Evolutionary conservation across 768 basidiomycete genomes (phyloP).

Genomic region (Sporobolomyces phaffii): DNA sequence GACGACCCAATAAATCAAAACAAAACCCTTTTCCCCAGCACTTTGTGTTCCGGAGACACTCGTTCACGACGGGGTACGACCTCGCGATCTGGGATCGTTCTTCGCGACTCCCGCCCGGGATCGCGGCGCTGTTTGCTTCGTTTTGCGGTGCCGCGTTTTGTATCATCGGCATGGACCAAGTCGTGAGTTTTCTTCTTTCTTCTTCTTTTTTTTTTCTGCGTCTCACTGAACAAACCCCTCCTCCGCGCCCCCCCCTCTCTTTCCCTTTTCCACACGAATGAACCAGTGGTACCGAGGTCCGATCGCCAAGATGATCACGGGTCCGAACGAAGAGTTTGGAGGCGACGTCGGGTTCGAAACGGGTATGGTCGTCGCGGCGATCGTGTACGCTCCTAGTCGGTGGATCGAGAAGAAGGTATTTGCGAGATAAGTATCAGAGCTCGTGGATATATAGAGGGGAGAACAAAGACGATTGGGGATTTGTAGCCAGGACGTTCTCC

Average conservation of each 20-base stretch:
- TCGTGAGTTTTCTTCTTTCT: conserved; percentile 25
- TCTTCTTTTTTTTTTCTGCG: neutral
- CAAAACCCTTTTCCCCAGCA: conserved; percentile 57
- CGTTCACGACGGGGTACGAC: conserved; percentile 53
- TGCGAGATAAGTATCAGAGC: conserved; percentile 5
- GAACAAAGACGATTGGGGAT: too few relatives aligned
- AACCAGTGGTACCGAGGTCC: conserved; percentile 60
- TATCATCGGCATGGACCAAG: conserved; percentile 64
- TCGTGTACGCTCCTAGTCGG: conserved; percentile 9
- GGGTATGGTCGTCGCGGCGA: conserved; percentile 27
- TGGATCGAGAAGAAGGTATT: conserved; percentile 25
- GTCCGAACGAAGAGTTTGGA: conserved; percentile 6
- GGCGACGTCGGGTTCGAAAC: conserved; percentile 67
- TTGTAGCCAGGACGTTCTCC: too few relatives aligned
- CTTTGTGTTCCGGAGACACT: conserved; percentile 56
- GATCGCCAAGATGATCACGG: conserved; percentile 51
- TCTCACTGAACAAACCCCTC: neutral
- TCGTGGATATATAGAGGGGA: too few relatives aligned
- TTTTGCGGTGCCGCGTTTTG: conserved; percentile 55
- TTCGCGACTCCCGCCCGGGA: conserved; percentile 56
- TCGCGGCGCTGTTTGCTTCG: conserved; percentile 57
- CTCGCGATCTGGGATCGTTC: conserved; percentile 56
- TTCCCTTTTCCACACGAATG: neutral
- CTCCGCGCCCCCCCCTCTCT: too few relatives aligned
- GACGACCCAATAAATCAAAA: too few relatives aligned